These are phyloP conservation scores for Umbelopsis ramanniana DNA, from an alignment of 192 early-diverging fungal genomes.

Conservation along the genomic window DNA sequence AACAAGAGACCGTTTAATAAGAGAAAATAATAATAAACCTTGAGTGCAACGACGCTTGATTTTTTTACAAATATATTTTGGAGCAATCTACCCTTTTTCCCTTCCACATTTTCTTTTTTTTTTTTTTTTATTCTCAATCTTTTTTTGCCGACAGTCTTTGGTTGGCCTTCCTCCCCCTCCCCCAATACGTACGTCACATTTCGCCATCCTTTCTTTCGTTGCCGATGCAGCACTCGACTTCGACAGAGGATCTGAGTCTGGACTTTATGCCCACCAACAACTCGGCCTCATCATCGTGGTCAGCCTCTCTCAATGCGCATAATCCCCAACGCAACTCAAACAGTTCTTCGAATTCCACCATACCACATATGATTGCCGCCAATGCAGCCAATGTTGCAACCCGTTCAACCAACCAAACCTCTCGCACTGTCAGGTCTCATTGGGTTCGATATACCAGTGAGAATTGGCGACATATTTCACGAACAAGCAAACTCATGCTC, in stretches of 20 bases:
- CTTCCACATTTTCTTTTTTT: too few relatives aligned
- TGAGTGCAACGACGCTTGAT: not conserved
- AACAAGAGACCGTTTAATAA: not conserved
- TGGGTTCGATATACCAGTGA: slow-evolving; percentile 20
- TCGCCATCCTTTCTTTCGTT: not conserved
- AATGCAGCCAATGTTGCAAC: slow-evolving; percentile 16
- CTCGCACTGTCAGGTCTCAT: slow-evolving; percentile 12
- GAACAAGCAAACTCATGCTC: slow-evolving; percentile 19
- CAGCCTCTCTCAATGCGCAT: slow-evolving; percentile 6
- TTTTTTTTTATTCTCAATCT: too few relatives aligned
- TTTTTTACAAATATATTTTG: too few relatives aligned
- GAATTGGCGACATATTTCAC: slow-evolving; percentile 20
- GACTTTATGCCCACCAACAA: slow-evolving; percentile 16
- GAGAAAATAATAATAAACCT: not conserved
- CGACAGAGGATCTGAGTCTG: slow-evolving; percentile 16
- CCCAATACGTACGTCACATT: not conserved
- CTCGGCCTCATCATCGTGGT: slow-evolving; percentile 12
- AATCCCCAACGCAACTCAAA: slow-evolving; percentile 15
- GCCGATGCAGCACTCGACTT: slow-evolving; percentile 19
- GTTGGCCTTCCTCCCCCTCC: not conserved
- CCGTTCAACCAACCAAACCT: slow-evolving; percentile 13
- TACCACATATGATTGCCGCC: slow-evolving; percentile 15
- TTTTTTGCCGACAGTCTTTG: not conserved
- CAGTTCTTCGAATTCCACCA: slow-evolving; percentile 4
- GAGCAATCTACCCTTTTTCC: too few relatives aligned